These are phyloP conservation scores for Pythium sukuiense DNA, from an alignment of 352 stramenopile species.

Conservation along the genomic window DNA sequence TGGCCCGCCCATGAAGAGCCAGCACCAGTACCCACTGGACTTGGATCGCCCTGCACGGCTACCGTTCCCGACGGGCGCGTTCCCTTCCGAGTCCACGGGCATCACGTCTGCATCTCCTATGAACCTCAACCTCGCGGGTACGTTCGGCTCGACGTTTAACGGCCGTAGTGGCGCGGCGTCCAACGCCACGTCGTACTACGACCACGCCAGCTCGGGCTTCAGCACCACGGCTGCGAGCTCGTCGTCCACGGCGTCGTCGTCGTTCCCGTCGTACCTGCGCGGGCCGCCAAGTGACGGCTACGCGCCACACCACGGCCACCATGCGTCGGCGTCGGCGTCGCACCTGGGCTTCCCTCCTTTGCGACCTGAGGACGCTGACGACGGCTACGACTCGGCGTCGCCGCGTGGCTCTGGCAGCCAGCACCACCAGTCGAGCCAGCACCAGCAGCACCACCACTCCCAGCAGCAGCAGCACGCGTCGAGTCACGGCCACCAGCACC, in stretches of 20 bases:
- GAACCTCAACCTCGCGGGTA: slow-evolving; percentile 28
- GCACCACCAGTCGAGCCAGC: slow-evolving; percentile 2
- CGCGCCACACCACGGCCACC: slow-evolving; percentile 16
- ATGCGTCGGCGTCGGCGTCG: slow-evolving; percentile 11
- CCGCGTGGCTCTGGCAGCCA: slow-evolving; percentile 10
- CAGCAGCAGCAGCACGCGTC: slow-evolving; percentile 18
- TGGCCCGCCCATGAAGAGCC: slow-evolving; percentile 4
- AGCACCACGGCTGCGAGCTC: slow-evolving; percentile 8
- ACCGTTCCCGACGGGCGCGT: slow-evolving; percentile 57
- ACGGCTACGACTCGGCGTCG: slow-evolving; percentile 35
- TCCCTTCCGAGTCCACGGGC: slow-evolving; percentile 46
- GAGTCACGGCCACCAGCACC: slow-evolving; percentile 22
- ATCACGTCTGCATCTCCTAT: slow-evolving; percentile 22
- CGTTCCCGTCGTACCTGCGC: slow-evolving; percentile 47
- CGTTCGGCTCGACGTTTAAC: slow-evolving; percentile 42
- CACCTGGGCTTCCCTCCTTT: slow-evolving; percentile 34
- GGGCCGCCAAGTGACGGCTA: slow-evolving; percentile 34
- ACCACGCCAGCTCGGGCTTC: slow-evolving; percentile 24
- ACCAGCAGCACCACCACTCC: slow-evolving; percentile 26
- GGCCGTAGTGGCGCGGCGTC: slow-evolving; percentile 21
- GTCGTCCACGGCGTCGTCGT: slow-evolving; percentile 18
- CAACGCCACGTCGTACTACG: slow-evolving; percentile 37
- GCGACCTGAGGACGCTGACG: slow-evolving; percentile 27
- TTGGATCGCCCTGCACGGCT: slow-evolving; percentile 47
- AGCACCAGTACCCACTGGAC: slow-evolving; percentile 2